A percentile compares a stretch with the other conserved stretches of the same genome.
Conservation (phyloP, 768 basidiomycete species). For the Tulasnella sp. region DNA sequence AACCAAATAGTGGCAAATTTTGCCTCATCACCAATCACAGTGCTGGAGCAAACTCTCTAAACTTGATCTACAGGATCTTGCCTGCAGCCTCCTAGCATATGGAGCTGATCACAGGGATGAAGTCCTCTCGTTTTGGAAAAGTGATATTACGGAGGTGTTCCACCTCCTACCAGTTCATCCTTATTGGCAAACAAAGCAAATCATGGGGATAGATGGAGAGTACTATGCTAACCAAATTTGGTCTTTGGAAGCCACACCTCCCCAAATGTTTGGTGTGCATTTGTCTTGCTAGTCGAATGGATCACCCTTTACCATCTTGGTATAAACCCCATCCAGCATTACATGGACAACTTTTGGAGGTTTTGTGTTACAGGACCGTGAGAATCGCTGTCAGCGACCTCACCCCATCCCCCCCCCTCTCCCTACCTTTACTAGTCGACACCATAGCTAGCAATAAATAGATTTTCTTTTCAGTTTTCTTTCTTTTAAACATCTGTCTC, state of each 20-base stretch:
- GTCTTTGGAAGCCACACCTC: conserved; percentile 38
- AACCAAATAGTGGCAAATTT: conserved; percentile 36
- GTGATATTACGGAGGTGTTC: conserved; percentile 42
- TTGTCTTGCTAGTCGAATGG: conserved; percentile 40
- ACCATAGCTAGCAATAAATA: too few relatives aligned
- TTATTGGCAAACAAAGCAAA: conserved; percentile 43
- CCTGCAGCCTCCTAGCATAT: conserved; percentile 26
- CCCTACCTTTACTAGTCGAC: too few relatives aligned
- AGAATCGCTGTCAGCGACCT: too few relatives aligned
- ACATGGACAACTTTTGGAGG: conserved; percentile 37
- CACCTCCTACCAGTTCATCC: conserved; percentile 39
- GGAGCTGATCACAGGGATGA: background rate
- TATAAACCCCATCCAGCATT: conserved; percentile 34
- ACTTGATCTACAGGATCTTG: conserved; percentile 39
- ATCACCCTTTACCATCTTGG: conserved; percentile 33
- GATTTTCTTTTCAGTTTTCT: too few relatives aligned
- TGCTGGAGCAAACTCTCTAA: conserved; percentile 37
- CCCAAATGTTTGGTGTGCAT: conserved; percentile 33
- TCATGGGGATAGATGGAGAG: conserved; percentile 34
- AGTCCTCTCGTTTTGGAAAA: conserved; percentile 35
- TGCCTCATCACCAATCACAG: conserved; percentile 43
- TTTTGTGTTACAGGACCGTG: too few relatives aligned
- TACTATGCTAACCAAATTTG: conserved; percentile 37
- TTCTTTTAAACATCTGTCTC: too few relatives aligned
- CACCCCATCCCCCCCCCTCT: too few relatives aligned